Conservation (phyloP, 2,329 filamentous ascomycete genomes). For the Botrytis paeoniae region DNA sequence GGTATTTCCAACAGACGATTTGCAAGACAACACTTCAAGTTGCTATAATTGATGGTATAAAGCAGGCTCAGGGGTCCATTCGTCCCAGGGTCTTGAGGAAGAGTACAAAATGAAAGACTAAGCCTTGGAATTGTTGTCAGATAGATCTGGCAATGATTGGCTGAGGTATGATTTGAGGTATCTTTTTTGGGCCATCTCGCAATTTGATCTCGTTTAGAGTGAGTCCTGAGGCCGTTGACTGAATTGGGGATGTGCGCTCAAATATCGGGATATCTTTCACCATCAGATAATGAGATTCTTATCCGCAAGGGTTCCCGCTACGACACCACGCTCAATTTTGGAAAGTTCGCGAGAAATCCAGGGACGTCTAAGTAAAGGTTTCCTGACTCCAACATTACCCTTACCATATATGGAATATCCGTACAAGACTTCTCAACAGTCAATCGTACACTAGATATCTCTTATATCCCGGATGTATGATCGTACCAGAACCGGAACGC, state of each 20-base stretch:
- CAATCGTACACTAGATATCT: background rate
- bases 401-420: background rate
- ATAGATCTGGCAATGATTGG: background rate
- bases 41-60: background rate
- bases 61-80: background rate
- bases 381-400: background rate
- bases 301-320: background rate
- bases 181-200: conserved; percentile 2
- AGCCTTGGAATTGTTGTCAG: conserved; percentile 9
- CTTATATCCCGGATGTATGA: background rate
- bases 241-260: background rate
- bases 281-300: conserved; percentile 1
- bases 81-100: background rate
- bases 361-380: background rate
- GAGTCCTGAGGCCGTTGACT: background rate
- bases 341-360: background rate
- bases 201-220: background rate
- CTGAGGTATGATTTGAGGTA: background rate
- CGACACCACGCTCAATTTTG: background rate
- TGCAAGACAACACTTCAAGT: conserved; percentile 6
- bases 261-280: background rate
- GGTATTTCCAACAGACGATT: conserved; percentile 10
- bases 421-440: background rate
- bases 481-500: conserved; percentile 10
- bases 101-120: background rate